Conservation (phyloP, 148 eudicot species). For the Cornus suecica region DNA sequence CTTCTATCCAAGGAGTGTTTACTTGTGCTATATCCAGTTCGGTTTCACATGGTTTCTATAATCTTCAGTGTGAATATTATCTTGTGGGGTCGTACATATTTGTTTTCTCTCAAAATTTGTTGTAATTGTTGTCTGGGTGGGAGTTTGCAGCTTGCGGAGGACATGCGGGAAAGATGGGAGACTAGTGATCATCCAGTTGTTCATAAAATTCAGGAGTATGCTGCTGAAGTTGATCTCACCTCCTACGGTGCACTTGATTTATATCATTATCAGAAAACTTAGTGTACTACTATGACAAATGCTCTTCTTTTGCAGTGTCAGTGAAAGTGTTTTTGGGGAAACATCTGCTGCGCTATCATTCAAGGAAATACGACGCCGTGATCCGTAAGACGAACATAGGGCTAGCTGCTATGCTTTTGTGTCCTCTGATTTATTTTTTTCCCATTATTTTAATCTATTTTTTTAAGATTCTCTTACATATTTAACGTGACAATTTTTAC, state of each 20-base stretch:
- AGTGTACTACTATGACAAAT: constrained; percentile 9
- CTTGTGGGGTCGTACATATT: neutral
- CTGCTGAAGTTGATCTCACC: constrained; percentile 8
- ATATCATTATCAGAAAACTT: neutral
- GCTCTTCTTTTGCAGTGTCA: constrained; percentile 48
- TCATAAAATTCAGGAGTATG: constrained; percentile 91
- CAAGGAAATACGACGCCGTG: constrained; percentile 90
- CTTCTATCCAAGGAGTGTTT: neutral
- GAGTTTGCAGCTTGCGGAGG: constrained; percentile 68
- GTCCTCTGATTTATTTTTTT: neutral
- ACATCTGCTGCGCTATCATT: constrained; percentile 68
- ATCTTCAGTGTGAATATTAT: neutral
- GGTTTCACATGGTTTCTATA: neutral
- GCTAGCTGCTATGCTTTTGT: too few species aligned
- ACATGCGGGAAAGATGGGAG: constrained; percentile 89
- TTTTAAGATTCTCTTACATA: neutral
- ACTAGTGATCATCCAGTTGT: constrained; percentile 91
- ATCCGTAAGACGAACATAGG: constrained; percentile 80
- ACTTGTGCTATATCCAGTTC: neutral
- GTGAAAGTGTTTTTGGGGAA: constrained; percentile 82
- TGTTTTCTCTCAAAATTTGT: neutral
- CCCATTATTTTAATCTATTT: neutral
- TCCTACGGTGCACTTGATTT: neutral
- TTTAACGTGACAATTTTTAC: neutral
- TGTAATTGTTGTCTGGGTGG: constrained; percentile 8